These are phyloP conservation scores for Talaromyces sp. DNA, from an alignment of 2,329 filamentous ascomycete species.

Conservation along the genomic window DNA sequence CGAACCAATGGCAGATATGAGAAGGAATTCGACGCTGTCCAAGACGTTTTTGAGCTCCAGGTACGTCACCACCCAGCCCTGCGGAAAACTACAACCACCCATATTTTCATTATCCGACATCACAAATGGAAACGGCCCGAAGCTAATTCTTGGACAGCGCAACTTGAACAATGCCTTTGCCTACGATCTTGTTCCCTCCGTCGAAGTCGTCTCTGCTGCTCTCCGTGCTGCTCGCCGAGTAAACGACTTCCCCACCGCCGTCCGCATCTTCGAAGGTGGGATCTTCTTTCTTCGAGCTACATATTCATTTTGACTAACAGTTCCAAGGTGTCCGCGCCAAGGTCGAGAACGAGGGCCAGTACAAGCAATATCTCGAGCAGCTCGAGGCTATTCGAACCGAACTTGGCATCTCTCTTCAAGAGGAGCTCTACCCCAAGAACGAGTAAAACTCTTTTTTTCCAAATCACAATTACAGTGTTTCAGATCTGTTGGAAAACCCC, in stretches of 20 bases:
- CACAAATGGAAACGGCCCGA: not conserved
- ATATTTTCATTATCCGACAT: not conserved
- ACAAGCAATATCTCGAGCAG: slow-evolving; percentile 90
- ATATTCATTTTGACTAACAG: not conserved
- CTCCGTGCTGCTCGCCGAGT: slow-evolving; percentile 91
- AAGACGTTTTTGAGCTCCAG: slow-evolving; percentile 99
- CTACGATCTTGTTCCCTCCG: slow-evolving; percentile 97
- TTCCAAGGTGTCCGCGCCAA: slow-evolving; percentile 88
- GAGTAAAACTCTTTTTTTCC: slow-evolving; percentile 22
- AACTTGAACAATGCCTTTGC: slow-evolving; percentile 99
- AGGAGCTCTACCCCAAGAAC: slow-evolving; percentile 75
- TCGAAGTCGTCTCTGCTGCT: slow-evolving; percentile 83
- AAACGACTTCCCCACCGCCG: slow-evolving; percentile 97
- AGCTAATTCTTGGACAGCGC: slow-evolving; percentile 47
- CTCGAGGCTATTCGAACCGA: slow-evolving; percentile 90
- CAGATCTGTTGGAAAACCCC: slow-evolving; percentile 4
- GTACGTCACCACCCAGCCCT: slow-evolving; percentile 47
- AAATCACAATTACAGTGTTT: not conserved
- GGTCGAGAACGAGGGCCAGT: slow-evolving; percentile 97
- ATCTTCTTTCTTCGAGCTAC: slow-evolving; percentile 8
- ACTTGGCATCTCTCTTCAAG: slow-evolving; percentile 84
- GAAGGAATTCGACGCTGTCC: slow-evolving; percentile 96
- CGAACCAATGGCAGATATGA: slow-evolving; percentile 69
- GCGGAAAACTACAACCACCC: slow-evolving; percentile 12
- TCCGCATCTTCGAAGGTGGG: slow-evolving; percentile 97